Base-by-base conservation (phyloP, 768 basidiomycete species). In the Sarcomyxa edulis region DNA sequence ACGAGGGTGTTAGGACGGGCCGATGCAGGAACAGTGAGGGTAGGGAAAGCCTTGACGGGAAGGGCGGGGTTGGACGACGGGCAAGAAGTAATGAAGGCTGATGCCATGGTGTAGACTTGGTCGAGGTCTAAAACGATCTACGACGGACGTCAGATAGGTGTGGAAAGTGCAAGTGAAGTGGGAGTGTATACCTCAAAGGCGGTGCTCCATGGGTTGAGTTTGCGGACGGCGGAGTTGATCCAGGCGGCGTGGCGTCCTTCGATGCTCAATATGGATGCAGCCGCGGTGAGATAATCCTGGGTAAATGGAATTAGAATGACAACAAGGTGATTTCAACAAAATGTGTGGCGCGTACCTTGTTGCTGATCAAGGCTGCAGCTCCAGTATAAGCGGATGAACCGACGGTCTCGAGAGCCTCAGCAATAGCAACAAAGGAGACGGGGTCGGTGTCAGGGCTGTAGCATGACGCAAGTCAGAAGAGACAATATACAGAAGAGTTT, bases 211-310 rank as follows among this genome's bases (percentile, higher is more conserved):
- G 75, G 65, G 25, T 69, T 64, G 15, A 56, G 55, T 35, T 71
- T 62, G 43, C 61, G 57, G 27, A 76, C 68, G 11, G 72, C 65
- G 2, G 70, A 67, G 44, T 66, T 62, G 24, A 84, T 56, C 80
- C 80, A 85, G 2, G 71, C 61, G n/a, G 76, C 68, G 40, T 84
- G 82, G 23, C 80, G 71, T 16, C 78, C 68, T 50, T 85, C 79
- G 37, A 70, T 71, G 11, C 69, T 62, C 26, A 80, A 65, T 44
- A 84, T 72, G 33, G 67, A 65, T 4, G 69, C 79, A 5, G 76
- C 76, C 12, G 69, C 72, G 19, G 73, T 68, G n/a, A 76, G 50
- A 53, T 69, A 71, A 15, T 54, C 60, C 44, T 59, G 20, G 18
- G 32, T 14, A 11, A 3, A 24, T 25, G 24, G 10, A 18, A 18